A percentile compares a stretch with the other conserved stretches of the same genome.
phyloP scores from a whole-genome alignment of 2,329 filamentous ascomycete species.

The Penicillium sclerotigenum region DNA sequence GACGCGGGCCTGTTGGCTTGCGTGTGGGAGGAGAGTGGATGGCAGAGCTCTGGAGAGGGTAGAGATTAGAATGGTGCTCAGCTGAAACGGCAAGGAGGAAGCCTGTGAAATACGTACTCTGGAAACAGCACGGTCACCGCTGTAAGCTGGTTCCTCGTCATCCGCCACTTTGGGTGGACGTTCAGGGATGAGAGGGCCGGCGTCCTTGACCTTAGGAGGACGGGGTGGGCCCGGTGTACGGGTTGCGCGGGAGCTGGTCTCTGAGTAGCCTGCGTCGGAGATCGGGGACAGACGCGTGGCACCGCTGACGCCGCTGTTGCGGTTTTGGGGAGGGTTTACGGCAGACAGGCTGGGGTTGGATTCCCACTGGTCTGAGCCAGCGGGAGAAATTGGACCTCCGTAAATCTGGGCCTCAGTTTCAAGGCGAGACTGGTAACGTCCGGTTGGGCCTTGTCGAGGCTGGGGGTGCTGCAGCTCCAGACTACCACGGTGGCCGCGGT shows the following conservation, averaged over 20 bases:
- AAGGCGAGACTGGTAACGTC: conserved; percentile 59
- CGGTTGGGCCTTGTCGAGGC: conserved; percentile 60
- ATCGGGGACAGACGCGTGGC: conserved; percentile 45
- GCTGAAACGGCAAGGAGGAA: not conserved
- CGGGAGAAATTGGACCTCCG: conserved; percentile 39
- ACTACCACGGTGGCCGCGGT: conserved; percentile 62
- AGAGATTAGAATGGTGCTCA: conserved; percentile 7
- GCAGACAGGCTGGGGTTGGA: conserved; percentile 43
- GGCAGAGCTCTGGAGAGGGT: conserved; percentile 26
- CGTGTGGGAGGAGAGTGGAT: conserved; percentile 39
- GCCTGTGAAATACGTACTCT: conserved; percentile 26
- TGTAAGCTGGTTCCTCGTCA: conserved; percentile 37
- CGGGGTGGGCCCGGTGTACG: conserved; percentile 45
- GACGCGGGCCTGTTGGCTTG: conserved; percentile 50
- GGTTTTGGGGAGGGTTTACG: conserved; percentile 31
- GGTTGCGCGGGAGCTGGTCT: conserved; percentile 35
- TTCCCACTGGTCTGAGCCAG: conserved; percentile 46
- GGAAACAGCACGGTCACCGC: conserved; percentile 40
- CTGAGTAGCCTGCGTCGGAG: conserved; percentile 48
- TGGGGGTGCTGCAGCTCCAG: conserved; percentile 64
- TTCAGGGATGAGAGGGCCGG: conserved; percentile 58
- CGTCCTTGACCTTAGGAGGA: conserved; percentile 54
- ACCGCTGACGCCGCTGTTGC: conserved; percentile 39
- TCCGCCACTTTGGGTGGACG: conserved; percentile 42
- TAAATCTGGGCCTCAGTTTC: conserved; percentile 60